Percentiles rank a stretch among this genome's conserved stretches.
phyloP scores from a whole-genome alignment of 306 rosid species.

The Lagenaria siceraria region DNA sequence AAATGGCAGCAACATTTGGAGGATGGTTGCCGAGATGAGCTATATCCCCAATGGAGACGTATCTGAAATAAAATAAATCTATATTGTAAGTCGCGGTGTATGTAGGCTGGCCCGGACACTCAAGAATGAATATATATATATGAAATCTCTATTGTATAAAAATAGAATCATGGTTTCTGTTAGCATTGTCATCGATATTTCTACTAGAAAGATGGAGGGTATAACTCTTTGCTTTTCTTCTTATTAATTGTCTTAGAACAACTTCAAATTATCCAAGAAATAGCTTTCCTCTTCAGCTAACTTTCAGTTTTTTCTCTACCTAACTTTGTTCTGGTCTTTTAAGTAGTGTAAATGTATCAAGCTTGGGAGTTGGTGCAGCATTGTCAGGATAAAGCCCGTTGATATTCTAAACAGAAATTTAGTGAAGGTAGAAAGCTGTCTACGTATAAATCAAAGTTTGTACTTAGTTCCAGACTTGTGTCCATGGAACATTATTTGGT shows the following conservation, averaged over 20 bases:
- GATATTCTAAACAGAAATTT: background rate
- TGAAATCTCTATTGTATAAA: conserved; percentile 2
- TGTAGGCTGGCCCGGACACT: no score
- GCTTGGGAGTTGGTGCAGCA: background rate
- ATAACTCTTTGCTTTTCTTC: background rate
- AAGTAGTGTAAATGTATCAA: background rate
- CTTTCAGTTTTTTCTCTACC: background rate
- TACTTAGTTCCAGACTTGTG: background rate
- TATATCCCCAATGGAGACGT: conserved; percentile 67
- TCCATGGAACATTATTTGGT: background rate
- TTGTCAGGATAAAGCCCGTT: background rate
- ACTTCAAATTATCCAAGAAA: background rate
- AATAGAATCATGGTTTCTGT: background rate
- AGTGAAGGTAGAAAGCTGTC: background rate
- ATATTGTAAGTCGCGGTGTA: no score
- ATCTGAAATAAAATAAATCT: conserved; percentile 42
- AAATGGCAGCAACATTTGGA: conserved; percentile 90
- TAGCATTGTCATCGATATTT: background rate
- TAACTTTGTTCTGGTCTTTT: background rate
- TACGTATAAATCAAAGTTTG: background rate
- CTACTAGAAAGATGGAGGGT: background rate
- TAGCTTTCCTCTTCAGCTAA: background rate
- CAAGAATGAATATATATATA: no score
- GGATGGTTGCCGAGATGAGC: conserved; percentile 85
- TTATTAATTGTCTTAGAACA: background rate